A percentile compares a stretch with the other conserved stretches of the same genome.
Evolutionary conservation across 2,329 filamentous ascomycete species (phyloP).

Genomic region (Exophiala sp.): DNA sequence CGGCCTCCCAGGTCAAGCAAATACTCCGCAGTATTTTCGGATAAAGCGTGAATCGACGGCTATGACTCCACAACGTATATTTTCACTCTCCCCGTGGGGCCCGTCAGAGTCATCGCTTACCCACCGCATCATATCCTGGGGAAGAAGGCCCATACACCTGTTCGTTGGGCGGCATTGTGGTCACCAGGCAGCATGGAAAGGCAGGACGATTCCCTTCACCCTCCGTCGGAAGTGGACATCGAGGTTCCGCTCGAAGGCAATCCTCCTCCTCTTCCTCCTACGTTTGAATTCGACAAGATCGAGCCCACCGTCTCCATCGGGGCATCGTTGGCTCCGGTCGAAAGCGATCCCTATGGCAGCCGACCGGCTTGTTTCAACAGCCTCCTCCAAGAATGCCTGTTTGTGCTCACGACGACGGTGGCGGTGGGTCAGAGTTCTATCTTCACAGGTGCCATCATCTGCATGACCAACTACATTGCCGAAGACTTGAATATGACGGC

Average conservation of each 20-base stretch:
- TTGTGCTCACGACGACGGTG: conserved; percentile 61
- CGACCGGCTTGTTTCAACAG: conserved; percentile 57
- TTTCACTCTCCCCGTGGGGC: too few relatives aligned
- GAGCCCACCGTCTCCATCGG: conserved; percentile 15
- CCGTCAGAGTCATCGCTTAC: too few relatives aligned
- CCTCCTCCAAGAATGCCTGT: conserved; percentile 58
- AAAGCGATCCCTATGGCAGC: conserved; percentile 18
- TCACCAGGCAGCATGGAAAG: too few relatives aligned
- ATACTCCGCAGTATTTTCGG: too few relatives aligned
- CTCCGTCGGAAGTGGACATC: neutral
- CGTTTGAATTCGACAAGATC: conserved; percentile 11
- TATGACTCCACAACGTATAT: too few relatives aligned
- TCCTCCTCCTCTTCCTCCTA: neutral
- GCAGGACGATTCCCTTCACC: neutral
- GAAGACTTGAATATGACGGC: conserved; percentile 57
- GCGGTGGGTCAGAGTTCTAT: conserved; percentile 60
- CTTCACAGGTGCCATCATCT: conserved; percentile 53
- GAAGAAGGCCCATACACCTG: too few relatives aligned
- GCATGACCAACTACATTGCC: conserved; percentile 58
- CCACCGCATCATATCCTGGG: too few relatives aligned
- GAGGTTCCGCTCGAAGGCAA: conserved; percentile 10
- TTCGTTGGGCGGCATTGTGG: too few relatives aligned
- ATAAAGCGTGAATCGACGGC: too few relatives aligned
- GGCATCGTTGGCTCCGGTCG: conserved; percentile 8
- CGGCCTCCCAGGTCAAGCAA: too few relatives aligned